A percentile compares a stretch with the other conserved stretches of the same genome.
These are phyloP conservation scores for Ceratocystis albifundus DNA, from an alignment of 2,329 filamentous ascomycete genomes.

Conservation along the genomic window DNA sequence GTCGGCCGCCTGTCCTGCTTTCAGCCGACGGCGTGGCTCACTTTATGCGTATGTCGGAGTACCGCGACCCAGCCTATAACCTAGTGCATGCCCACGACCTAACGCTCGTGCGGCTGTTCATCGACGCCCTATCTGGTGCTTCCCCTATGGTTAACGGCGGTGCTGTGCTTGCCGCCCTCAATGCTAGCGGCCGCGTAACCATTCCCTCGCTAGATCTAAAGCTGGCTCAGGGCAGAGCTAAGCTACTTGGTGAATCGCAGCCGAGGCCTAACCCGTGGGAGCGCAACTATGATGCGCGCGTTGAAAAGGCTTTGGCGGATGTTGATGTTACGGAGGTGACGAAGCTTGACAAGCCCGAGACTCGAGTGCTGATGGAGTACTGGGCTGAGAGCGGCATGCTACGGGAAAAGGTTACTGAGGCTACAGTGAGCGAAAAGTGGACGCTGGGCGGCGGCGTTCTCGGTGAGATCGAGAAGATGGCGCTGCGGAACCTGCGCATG, in stretches of 20 bases:
- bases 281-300: slow-evolving; percentile 45
- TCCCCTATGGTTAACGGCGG: slow-evolving; percentile 58
- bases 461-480: slow-evolving; percentile 69
- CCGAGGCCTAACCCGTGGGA: slow-evolving; percentile 43
- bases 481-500: slow-evolving; percentile 40
- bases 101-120: slow-evolving; percentile 60
- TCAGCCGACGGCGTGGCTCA: slow-evolving; percentile 68
- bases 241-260: slow-evolving; percentile 31
- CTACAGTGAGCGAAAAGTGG: slow-evolving; percentile 70
- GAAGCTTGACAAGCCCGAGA: slow-evolving; percentile 62
- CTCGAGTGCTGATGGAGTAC: slow-evolving; percentile 76
- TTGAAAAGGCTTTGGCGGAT: slow-evolving; percentile 42
- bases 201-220: slow-evolving; percentile 57
- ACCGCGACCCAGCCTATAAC: slow-evolving; percentile 58
- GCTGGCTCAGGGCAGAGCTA: slow-evolving; percentile 45
- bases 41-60: slow-evolving; percentile 67
- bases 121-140: slow-evolving; percentile 56
- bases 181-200: slow-evolving; percentile 55
- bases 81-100: slow-evolving; percentile 80
- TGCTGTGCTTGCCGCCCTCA: slow-evolving; percentile 62
- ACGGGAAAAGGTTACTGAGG: slow-evolving; percentile 56
- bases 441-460: slow-evolving; percentile 66
- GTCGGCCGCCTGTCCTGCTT: slow-evolving; percentile 54
- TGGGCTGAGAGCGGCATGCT: slow-evolving; percentile 79
- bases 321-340: slow-evolving; percentile 46